Conservation (phyloP, 805 yeast genomes). For the Soucietia sequanensis region DNA sequence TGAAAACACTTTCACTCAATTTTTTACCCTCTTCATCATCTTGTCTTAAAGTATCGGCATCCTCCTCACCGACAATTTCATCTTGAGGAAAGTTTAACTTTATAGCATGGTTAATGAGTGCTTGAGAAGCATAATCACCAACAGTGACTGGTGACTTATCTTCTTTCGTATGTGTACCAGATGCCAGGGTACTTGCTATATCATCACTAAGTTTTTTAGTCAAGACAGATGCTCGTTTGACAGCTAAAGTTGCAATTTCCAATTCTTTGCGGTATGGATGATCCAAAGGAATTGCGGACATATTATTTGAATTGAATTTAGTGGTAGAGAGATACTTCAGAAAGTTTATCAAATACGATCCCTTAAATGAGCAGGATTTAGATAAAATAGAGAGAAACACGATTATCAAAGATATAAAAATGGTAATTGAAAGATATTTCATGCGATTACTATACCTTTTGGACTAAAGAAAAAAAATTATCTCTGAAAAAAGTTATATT, state of each 20-base stretch:
- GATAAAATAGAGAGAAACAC: too few relatives aligned
- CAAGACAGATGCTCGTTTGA: slow-evolving; percentile 77
- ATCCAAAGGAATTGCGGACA: too few relatives aligned
- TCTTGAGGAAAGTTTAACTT: slow-evolving; percentile 78
- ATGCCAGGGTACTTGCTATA: slow-evolving; percentile 42
- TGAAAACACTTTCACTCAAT: slow-evolving; percentile 55
- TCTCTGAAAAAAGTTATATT: too few relatives aligned
- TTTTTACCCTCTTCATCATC: slow-evolving; percentile 39
- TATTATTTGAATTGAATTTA: too few relatives aligned
- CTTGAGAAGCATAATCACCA: slow-evolving; percentile 97
- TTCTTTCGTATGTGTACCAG: slow-evolving; percentile 68
- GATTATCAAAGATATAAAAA: too few relatives aligned
- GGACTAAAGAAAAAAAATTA: too few relatives aligned
- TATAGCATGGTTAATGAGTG: slow-evolving; percentile 83
- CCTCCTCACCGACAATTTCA: slow-evolving; percentile 93
- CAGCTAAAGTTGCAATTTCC: slow-evolving; percentile 83
- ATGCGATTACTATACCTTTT: too few relatives aligned
- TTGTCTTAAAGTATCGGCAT: slow-evolving; percentile 60
- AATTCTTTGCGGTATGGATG: slow-evolving; percentile 62
- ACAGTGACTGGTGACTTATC: slow-evolving; percentile 95
- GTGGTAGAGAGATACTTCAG: too few relatives aligned
- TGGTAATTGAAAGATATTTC: too few relatives aligned
- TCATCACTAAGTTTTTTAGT: slow-evolving; percentile 66
- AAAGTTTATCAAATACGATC: too few relatives aligned
- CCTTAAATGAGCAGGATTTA: too few relatives aligned